phyloP scores from a whole-genome alignment of 2,329 filamentous ascomycete genomes.

The Sporothrix luriei region DNA sequence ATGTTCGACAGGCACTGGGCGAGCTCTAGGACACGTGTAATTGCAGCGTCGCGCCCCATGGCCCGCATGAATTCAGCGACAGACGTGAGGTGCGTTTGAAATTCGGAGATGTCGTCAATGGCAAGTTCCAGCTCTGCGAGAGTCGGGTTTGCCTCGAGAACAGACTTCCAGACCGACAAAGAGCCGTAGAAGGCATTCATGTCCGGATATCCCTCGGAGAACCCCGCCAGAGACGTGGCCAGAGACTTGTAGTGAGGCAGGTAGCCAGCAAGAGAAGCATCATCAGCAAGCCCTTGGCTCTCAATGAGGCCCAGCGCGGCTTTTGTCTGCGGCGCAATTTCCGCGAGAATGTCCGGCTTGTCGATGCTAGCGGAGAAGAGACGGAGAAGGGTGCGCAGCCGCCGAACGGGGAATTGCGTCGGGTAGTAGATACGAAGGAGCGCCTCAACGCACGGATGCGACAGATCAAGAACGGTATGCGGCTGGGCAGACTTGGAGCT shows the following conservation, averaged over 20 bases:
- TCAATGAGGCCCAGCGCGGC: conserved; percentile 45
- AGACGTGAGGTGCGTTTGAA: conserved; percentile 55
- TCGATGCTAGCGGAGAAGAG: conserved; percentile 55
- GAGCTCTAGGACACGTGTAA: conserved; percentile 53
- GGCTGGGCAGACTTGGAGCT: not conserved
- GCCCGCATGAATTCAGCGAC: conserved; percentile 56
- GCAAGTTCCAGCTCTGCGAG: conserved; percentile 48
- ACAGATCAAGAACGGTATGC: conserved; percentile 45
- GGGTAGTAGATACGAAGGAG: conserved; percentile 55
- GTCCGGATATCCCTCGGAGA: conserved; percentile 47
- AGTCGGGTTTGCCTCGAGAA: conserved; percentile 47
- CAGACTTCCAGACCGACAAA: conserved; percentile 50
- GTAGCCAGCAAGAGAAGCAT: conserved; percentile 50
- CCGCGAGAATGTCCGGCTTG: conserved; percentile 45
- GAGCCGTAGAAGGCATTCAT: conserved; percentile 43
- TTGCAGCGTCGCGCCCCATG: conserved; percentile 52
- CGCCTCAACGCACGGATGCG: conserved; percentile 51
- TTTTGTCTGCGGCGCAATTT: conserved; percentile 48
- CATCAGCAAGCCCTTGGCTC: conserved; percentile 49
- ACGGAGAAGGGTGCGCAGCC: conserved; percentile 55
- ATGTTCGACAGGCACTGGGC: conserved; percentile 48
- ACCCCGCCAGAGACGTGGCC: conserved; percentile 49
- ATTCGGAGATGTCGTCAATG: conserved; percentile 54
- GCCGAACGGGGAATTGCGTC: conserved; percentile 56
- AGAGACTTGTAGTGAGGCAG: conserved; percentile 54